phyloP scores from a whole-genome alignment of 1,284 basidiomycete genomes.

The Coniferiporia sulphurascens region DNA sequence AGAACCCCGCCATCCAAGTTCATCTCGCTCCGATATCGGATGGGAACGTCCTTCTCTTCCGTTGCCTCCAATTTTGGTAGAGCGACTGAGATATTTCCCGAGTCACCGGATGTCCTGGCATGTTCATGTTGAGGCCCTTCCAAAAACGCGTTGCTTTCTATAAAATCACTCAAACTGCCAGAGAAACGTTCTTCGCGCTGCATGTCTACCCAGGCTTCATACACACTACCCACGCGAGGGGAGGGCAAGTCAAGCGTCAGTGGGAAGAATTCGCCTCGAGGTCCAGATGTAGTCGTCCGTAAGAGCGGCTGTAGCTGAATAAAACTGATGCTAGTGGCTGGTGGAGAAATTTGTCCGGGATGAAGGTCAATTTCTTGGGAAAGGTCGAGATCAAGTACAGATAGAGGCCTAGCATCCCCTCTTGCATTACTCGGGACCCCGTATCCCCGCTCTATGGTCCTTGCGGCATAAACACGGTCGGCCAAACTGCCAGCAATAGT shows the following conservation, averaged over 20 bases:
- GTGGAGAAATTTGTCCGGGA: too few species aligned
- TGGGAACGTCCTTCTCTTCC: not conserved
- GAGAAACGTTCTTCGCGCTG: conserved; percentile 1
- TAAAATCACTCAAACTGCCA: not conserved
- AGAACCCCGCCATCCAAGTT: not conserved
- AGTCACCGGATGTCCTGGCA: not conserved
- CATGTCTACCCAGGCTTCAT: not conserved
- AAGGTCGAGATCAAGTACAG: too few species aligned
- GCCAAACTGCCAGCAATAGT: too few species aligned
- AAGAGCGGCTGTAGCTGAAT: not conserved
- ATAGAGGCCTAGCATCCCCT: too few species aligned
- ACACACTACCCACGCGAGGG: conserved; percentile 1
- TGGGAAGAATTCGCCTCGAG: not conserved
- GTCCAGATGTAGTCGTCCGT: not conserved
- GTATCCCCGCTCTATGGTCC: too few species aligned
- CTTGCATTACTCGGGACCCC: too few species aligned
- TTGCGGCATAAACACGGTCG: too few species aligned
- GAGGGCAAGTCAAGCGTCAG: conserved; percentile 4
- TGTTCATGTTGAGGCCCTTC: not conserved
- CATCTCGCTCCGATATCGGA: not conserved
- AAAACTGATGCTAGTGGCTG: not conserved
- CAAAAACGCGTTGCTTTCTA: not conserved
- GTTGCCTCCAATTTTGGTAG: not conserved
- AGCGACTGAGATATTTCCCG: not conserved
- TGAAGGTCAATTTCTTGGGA: too few species aligned